phyloP scores from a whole-genome alignment of 1,139 yeast species.

The Yueomyces sp. region DNA sequence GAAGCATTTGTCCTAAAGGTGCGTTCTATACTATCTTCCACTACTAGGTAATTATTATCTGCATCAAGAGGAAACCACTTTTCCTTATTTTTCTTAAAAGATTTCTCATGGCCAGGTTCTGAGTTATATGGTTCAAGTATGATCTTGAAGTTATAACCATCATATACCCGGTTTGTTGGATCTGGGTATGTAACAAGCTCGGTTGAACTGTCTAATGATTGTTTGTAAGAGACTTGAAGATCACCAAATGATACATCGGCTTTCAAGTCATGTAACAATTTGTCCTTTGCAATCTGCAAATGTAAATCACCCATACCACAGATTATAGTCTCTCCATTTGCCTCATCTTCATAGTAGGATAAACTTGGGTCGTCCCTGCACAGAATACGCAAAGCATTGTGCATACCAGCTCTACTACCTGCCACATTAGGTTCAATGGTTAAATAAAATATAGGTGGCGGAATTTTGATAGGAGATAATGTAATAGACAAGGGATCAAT shows the following conservation, averaged over 20 bases:
- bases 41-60: conserved; percentile 25
- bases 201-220: conserved; percentile 17
- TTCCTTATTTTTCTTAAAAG: conserved; percentile 25
- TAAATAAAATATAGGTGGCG: conserved; percentile 88
- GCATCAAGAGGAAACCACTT: conserved; percentile 30
- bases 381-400: conserved; percentile 49
- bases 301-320: conserved; percentile 97
- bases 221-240: conserved; percentile 82
- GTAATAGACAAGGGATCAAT: conserved; percentile 28
- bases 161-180: conserved; percentile 12
- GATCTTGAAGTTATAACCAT: conserved; percentile 25
- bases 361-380: conserved; percentile 79
- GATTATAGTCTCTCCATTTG: conserved; percentile 72
- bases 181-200: conserved; percentile 30
- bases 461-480: conserved; percentile 67
- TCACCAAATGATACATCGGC: conserved; percentile 73
- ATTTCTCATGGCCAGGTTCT: conserved; percentile 29
- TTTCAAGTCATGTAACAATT: conserved; percentile 66
- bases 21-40: conserved; percentile 13
- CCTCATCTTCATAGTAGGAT: conserved; percentile 59
- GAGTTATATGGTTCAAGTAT: conserved; percentile 32
- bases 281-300: conserved; percentile 72
- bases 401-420: conserved; percentile 64
- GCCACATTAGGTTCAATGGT: conserved; percentile 73
- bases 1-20: conserved; percentile 10